Base-by-base conservation (phyloP, 164 flowering plant species). In the Liriodendron chinense region DNA sequence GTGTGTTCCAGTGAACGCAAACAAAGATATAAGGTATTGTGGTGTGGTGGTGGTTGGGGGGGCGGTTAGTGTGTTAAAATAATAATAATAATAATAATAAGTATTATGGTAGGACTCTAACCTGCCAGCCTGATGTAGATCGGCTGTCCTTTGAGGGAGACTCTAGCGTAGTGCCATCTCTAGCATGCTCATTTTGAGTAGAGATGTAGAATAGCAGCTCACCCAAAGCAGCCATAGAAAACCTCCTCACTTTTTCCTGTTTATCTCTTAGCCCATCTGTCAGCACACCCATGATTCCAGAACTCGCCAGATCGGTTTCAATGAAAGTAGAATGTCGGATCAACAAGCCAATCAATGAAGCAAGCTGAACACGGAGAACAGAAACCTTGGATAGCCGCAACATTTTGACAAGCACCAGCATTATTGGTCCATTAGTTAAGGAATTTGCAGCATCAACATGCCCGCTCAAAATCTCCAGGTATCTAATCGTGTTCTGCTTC, bases 191-290 rank as follows among this genome's bases (percentile, higher is more conserved):
- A 85, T 79, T 86, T 80, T 90, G 98, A 79, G 98, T 92, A 73
- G 99, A 91, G 75, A 96, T 90, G 76, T 96, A 96, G 81, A 96
- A 96, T 26, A 94, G 83, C 84, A 96, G 78, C 78, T 96, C 99
- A 75, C 98, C 99, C 82, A 94, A 77, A 77, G 99, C 99, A 79
- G 98, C 99, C 99, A 96, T 93, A 21, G 98, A 90, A 82, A 90
- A 93, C 83, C 99, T 84, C 86, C 99, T 87, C 3, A 93, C 97
- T 79, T 96, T 96, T 73, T 94, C 99, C 79, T 91, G 99, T 73
- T 83, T 87, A 85, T 96, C 98, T 78, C 98, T 88, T 6, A 96
- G 92, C 48, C 98, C 92, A 84, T 96, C 93, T 62, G 96, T 88
- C 70, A 96, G 84, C 73, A 96, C 87, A 70, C 90, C 92, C 78